These are phyloP conservation scores for Trypanosoma mega DNA, from an alignment of 208 protist genomes.

Conservation along the genomic window DNA sequence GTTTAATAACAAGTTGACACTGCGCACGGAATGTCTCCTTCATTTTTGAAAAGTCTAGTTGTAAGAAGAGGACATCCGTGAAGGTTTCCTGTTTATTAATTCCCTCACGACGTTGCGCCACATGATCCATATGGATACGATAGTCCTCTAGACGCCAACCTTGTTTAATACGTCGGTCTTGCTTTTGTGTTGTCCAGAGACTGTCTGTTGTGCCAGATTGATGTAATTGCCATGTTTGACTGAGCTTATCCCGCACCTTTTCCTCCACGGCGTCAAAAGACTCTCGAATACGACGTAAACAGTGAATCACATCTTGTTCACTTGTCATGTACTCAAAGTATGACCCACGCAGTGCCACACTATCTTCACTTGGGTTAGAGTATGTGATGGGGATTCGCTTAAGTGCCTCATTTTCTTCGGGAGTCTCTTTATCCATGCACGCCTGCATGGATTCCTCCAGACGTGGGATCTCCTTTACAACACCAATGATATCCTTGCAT, in stretches of 20 bases:
- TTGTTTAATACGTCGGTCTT: constrained; percentile 92
- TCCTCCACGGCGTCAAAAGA: constrained; percentile 90
- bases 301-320: constrained; percentile 94
- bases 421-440: constrained; percentile 47
- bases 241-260: constrained; percentile 93
- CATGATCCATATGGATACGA: constrained; percentile 94
- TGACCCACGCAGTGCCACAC: constrained; percentile 57
- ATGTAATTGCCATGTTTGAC: constrained; percentile 95
- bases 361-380: constrained; percentile 52
- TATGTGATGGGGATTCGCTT: constrained; percentile 55
- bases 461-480: constrained; percentile 85
- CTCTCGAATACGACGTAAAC: constrained; percentile 86
- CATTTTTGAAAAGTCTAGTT: constrained; percentile 95
- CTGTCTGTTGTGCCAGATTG: constrained; percentile 95
- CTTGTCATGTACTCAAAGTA: constrained; percentile 96
- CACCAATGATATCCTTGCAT: constrained; percentile 90
- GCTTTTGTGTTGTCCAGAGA: constrained; percentile 93
- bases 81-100: constrained; percentile 97
- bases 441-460: constrained; percentile 80
- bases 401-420: constrained; percentile 51
- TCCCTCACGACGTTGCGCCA: constrained; percentile 90
- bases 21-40: constrained; percentile 95
- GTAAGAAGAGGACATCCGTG: constrained; percentile 93
- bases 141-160: constrained; percentile 94
- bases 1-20: constrained; percentile 95